Evolutionary conservation across 495 filamentous ascomycete genomes (phyloP), one percentile per base, ranked within the genome.

Genomic region (Saxophila tyrrhenica): DNA sequence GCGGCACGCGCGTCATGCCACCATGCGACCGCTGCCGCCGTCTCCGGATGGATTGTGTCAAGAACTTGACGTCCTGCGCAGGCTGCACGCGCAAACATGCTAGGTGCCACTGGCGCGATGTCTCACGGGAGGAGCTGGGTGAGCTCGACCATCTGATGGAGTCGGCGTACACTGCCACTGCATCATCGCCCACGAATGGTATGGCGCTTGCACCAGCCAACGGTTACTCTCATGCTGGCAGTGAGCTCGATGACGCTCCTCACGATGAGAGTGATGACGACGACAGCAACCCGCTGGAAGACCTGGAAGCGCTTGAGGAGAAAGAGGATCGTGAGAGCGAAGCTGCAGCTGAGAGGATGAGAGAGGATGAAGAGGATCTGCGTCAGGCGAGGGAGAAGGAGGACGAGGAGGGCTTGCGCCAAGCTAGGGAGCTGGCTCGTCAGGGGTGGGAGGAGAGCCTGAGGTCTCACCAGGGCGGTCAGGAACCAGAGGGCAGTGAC

Each of bases 71-170:
- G 0, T 85, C 87, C 21, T 94, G 88, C 65, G 77, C 85, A 67
- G 86, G 85, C 35, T 94, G 88, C 67, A 92, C 88, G 1, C 86
- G 85, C 67, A 90, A 91, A 67, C 87, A 92, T 63, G 85, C 86
- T 15, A 89, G 85, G 56, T 94, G 88, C 65, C 79, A 77, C 21
- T 94, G 87, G 87, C 82, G 80, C 55, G 79, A 83, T 51, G 76
- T 90, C 46, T 82, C 78, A 38, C 80, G 87, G 45, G 79, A 81
- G 0, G 88, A 92, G 62, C 58, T 88, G 0, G 55, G 55, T 21
- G 54, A 49, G 29, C 47, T 61, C 15, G 58, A 61, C 41, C 58
- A 57, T 22, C 20, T 61, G 20, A 54, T 57, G 54, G 55, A 56
- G 23, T 25, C 48, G 9, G 32, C 29, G 13, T 50, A 50, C 25